Conservation (phyloP, 768 basidiomycete species). For the Termitomyces sp. region DNA sequence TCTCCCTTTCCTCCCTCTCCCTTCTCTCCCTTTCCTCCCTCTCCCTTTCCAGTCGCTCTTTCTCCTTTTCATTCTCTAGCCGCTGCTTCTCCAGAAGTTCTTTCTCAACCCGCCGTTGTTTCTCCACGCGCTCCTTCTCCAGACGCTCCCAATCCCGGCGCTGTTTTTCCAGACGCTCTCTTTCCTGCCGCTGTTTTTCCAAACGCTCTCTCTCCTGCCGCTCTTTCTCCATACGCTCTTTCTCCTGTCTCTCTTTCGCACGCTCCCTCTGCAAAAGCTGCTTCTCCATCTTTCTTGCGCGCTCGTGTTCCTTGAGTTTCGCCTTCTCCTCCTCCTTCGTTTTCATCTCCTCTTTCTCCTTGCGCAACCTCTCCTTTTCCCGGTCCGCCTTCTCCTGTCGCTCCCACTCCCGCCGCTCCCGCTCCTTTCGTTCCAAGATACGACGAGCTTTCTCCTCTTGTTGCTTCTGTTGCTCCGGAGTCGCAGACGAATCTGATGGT, state of each 20-base stretch:
- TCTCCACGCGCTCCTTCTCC: background rate
- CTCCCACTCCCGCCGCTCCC: constrained; percentile 9
- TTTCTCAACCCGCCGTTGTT: background rate
- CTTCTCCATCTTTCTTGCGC: background rate
- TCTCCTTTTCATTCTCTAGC: background rate
- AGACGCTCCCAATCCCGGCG: background rate
- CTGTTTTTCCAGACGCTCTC: background rate
- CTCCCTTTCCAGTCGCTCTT: background rate
- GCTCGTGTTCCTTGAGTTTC: constrained; percentile 3
- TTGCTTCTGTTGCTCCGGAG: constrained; percentile 2
- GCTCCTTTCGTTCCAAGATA: constrained; percentile 7
- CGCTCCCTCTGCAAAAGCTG: background rate
- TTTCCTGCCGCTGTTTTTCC: constrained; percentile 1
- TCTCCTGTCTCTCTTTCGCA: background rate
- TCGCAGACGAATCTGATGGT: background rate
- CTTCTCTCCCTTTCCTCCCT: background rate
- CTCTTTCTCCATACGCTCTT: background rate
- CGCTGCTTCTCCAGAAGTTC: background rate
- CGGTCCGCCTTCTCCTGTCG: constrained; percentile 1
- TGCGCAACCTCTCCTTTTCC: background rate
- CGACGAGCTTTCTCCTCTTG: constrained; percentile 4
- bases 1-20: background rate
- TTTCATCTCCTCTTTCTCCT: constrained; percentile 1
- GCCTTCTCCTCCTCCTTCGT: background rate
- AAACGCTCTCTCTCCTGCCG: background rate